Evolutionary conservation across 805 yeast genomes (phyloP), one percentile per base, ranked within the genome.

Genomic region (Candida taoyuanica): DNA sequence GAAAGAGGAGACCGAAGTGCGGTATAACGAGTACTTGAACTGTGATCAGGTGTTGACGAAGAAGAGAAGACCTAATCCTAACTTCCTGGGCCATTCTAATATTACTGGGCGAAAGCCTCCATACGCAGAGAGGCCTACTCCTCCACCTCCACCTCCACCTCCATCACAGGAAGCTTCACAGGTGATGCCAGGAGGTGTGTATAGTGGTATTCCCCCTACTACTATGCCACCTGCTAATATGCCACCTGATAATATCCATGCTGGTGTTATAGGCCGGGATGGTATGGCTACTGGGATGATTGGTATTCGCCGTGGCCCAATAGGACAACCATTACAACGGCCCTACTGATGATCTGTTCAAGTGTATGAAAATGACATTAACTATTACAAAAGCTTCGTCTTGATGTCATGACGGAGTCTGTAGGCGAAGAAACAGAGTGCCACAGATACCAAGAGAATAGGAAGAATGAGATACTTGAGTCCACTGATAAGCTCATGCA

Each of bases 361-460:
- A n/a, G n/a, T n/a, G n/a, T n/a, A n/a, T n/a, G n/a, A n/a, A n/a
- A n/a, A n/a, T n/a, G n/a, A n/a, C n/a, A n/a, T 5, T 17, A 33
- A 12, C 7, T 6, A 20, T 59, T 55, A 77, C 40, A 78, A 64
- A 31, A 79, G 63, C 46, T 79, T 79, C 7, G 81, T 64, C 49
- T 76, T 78, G 40, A 79, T 76, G 46, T 79, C 85, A 46, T 67
- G 74, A 61, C 83, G 73, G 30, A 79, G 59, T 52, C 75, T 68
- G 55, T 69, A 71, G 17, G 76, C 68, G 43, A 74, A 63, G 25
- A 70, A 56, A 15, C 71, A 64, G 39, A 76, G 60, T 2, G 66
- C 58, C 4, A 67, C 45, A 19, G 52, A 43, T 5, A 49, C 37
- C 6, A 54, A 14, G 28, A 58, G 37, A 17, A 57, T 41, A 15